Conservation (phyloP, 176 grass and related monocot genomes). For the Hordeum marinum region DNA sequence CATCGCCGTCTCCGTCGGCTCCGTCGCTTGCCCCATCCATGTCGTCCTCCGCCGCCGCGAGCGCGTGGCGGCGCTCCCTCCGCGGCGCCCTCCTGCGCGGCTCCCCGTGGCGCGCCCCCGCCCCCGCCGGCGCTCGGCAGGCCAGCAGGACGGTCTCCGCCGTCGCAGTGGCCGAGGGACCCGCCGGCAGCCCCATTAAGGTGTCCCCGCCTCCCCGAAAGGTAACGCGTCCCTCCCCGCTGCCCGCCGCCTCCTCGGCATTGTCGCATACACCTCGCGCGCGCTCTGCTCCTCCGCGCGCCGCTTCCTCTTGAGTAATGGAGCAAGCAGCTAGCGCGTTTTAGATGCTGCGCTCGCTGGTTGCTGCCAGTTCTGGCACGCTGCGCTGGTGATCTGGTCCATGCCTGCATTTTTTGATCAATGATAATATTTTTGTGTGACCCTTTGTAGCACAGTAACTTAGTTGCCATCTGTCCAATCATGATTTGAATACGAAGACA, state of each 20-base stretch:
- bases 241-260: neutral
- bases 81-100: slow-evolving; percentile 31
- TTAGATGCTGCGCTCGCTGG: neutral
- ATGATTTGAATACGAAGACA: neutral
- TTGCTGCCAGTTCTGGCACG: neutral
- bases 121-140: slow-evolving; percentile 1
- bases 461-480: neutral
- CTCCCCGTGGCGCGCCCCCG: neutral
- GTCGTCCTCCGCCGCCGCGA: slow-evolving; percentile 23
- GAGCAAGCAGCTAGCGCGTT: neutral
- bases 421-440: neutral
- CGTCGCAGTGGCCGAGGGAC: neutral
- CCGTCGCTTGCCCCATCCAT: neutral
- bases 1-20: neutral
- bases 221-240: slow-evolving; percentile 10
- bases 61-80: slow-evolving; percentile 49
- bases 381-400: neutral
- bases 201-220: slow-evolving; percentile 60
- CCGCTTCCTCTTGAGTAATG: neutral
- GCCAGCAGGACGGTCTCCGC: slow-evolving; percentile 33
- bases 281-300: neutral
- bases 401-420: neutral
- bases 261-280: slow-evolving; percentile 46
- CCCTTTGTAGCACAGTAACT: neutral
- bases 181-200: slow-evolving; percentile 28